Percentiles rank a stretch among this genome's conserved stretches.
phyloP scores from a whole-genome alignment of 805 yeast species.

The Candida coleopterorum region DNA sequence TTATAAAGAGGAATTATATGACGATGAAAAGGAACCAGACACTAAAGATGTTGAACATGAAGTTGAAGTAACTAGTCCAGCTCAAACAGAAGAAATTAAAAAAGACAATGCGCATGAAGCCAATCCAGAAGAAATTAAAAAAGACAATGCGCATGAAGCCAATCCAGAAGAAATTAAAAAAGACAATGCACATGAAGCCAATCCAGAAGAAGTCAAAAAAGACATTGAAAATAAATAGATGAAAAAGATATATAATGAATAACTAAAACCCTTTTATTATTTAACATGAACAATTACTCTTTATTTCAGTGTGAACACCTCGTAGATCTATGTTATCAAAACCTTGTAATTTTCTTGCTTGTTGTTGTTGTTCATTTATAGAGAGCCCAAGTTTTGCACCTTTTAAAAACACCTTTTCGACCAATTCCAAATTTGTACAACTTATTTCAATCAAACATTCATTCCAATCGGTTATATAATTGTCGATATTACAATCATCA shows the following conservation, averaged over 20 bases:
- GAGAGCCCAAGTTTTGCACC: constrained; percentile 35
- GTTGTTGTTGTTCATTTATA: constrained; percentile 7
- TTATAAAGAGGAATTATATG: constrained; percentile 86
- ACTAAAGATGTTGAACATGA: constrained; percentile 10
- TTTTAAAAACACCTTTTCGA: constrained; percentile 29
- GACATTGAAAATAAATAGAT: no score
- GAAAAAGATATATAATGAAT: no score
- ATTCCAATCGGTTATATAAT: constrained; percentile 30
- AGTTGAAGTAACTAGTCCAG: no score
- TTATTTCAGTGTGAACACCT: constrained; percentile 2
- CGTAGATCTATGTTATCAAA: constrained; percentile 28
- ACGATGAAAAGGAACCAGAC: constrained; percentile 39
- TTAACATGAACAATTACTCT: constrained; percentile 19
- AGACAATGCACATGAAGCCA: not conserved
- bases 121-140: constrained; percentile 1
- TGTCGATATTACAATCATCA: constrained; percentile 13
- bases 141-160: not conserved
- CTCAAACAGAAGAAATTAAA: no score
- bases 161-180: not conserved
- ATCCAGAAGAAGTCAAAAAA: no score
- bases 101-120: constrained; percentile 15
- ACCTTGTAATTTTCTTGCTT: constrained; percentile 17
- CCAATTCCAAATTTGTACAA: constrained; percentile 26
- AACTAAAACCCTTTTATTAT: no score
- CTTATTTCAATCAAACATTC: constrained; percentile 29